A percentile compares a stretch with the other conserved stretches of the same genome.
Evolutionary conservation across 2,329 filamentous ascomycete genomes (phyloP).

Genomic region (Pleoardoris graminearum): DNA sequence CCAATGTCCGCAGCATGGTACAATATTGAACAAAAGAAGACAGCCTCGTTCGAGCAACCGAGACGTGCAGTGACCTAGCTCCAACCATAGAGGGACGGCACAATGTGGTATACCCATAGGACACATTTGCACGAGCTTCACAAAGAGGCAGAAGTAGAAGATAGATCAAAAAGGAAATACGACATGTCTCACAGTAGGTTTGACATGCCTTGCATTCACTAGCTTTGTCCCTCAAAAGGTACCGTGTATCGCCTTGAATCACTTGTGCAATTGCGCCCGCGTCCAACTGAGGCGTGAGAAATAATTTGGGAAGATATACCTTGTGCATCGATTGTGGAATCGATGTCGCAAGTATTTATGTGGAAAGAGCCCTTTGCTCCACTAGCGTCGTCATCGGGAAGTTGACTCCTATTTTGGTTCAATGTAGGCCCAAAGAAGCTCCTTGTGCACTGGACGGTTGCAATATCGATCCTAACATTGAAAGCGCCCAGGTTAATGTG

Average conservation of each 20-base stretch:
- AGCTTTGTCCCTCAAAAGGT: not conserved
- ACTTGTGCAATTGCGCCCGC: not conserved
- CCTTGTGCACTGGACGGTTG: too few species aligned
- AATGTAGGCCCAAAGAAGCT: too few species aligned
- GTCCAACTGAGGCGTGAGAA: too few species aligned
- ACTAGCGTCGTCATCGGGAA: too few species aligned
- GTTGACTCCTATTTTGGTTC: too few species aligned
- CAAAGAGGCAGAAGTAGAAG: not conserved
- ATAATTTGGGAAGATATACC: too few species aligned
- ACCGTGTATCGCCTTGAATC: not conserved
- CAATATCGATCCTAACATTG: too few species aligned
- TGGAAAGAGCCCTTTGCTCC: too few species aligned
- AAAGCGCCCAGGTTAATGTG: too few species aligned
- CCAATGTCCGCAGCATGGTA: too few species aligned
- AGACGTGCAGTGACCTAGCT: not conserved
- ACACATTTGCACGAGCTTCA: not conserved
- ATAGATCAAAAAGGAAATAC: not conserved
- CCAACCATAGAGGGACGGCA: not conserved
- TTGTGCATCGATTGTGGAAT: too few species aligned
- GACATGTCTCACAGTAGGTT: not conserved
- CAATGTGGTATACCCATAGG: not conserved
- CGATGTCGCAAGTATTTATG: too few species aligned
- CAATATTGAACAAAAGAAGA: not conserved
- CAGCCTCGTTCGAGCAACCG: not conserved
- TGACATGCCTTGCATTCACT: slow-evolving; percentile 4